A percentile compares a stretch with the other conserved stretches of the same genome.
Conservation (phyloP, 345 rosid species). For the Boechera divaricarpa region DNA sequence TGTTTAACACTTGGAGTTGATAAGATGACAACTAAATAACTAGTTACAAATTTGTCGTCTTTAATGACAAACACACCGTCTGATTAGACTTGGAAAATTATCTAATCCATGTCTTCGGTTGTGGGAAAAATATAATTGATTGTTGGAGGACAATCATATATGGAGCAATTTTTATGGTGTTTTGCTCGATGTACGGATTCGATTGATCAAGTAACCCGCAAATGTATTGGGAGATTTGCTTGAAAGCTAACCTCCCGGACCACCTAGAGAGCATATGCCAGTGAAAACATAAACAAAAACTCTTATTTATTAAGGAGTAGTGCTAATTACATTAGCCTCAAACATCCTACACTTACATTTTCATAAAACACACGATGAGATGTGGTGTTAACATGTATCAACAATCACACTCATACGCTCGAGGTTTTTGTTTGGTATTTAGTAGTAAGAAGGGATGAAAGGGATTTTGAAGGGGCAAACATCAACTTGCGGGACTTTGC, state of each 20-base stretch:
- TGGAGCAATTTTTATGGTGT: not conserved
- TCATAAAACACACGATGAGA: not conserved
- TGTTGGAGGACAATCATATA: not conserved
- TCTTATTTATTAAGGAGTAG: constrained; percentile 13
- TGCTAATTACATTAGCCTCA: constrained; percentile 35
- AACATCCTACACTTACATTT: constrained; percentile 1
- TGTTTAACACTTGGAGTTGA: not conserved
- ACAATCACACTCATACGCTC: constrained; percentile 6
- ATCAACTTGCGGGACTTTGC: constrained; percentile 12
- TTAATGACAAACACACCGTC: not conserved
- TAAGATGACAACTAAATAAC: not conserved
- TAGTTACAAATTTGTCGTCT: not conserved
- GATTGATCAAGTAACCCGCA: not conserved
- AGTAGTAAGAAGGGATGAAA: constrained; percentile 32
- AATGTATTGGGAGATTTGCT: not conserved
- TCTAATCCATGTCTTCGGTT: not conserved
- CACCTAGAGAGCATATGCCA: not conserved
- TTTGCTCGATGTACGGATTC: not conserved
- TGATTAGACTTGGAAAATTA: not conserved
- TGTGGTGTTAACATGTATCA: constrained; percentile 14
- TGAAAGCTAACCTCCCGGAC: not conserved
- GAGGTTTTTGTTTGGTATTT: not conserved
- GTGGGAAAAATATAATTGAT: not conserved
- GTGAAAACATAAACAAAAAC: not conserved
- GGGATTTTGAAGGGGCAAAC: constrained; percentile 31